These are phyloP conservation scores for Mortierella sp. DNA, from an alignment of 371 early-diverging fungal genomes.

Conservation along the genomic window DNA sequence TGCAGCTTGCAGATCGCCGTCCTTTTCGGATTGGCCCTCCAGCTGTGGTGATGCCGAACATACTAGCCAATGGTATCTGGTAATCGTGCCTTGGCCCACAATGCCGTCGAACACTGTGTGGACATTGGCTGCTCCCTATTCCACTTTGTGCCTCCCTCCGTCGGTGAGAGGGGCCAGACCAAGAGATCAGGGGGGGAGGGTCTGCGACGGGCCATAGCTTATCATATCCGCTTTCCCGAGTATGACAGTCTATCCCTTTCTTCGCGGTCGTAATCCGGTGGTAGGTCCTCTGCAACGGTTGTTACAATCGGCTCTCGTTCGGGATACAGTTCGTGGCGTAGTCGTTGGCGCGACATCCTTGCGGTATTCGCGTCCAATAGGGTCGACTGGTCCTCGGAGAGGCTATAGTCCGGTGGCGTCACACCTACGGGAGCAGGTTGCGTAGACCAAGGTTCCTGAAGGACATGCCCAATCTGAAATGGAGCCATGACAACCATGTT, in stretches of 20 bases:
- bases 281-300: conserved; percentile 27
- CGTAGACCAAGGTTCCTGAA: conserved; percentile 28
- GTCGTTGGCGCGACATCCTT: conserved; percentile 20
- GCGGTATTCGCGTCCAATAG: conserved; percentile 44
- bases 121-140: no score
- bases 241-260: conserved; percentile 13
- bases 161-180: no score
- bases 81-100: no score
- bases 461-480: conserved; percentile 19
- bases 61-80: no score
- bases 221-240: conserved; percentile 7
- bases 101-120: no score
- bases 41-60: no score
- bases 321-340: conserved; percentile 21
- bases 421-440: conserved; percentile 21
- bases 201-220: neutral
- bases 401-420: conserved; percentile 41
- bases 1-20: no score
- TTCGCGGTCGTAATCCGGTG: conserved; percentile 35
- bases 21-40: no score
- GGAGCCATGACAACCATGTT: conserved; percentile 34
- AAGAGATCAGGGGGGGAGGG: neutral
- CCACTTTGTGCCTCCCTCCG: no score
- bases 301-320: conserved; percentile 43
- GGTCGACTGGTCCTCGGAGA: conserved; percentile 14